phyloP scores from a whole-genome alignment of 2,329 filamentous ascomycete genomes.

The Xylariaceae sp. region DNA sequence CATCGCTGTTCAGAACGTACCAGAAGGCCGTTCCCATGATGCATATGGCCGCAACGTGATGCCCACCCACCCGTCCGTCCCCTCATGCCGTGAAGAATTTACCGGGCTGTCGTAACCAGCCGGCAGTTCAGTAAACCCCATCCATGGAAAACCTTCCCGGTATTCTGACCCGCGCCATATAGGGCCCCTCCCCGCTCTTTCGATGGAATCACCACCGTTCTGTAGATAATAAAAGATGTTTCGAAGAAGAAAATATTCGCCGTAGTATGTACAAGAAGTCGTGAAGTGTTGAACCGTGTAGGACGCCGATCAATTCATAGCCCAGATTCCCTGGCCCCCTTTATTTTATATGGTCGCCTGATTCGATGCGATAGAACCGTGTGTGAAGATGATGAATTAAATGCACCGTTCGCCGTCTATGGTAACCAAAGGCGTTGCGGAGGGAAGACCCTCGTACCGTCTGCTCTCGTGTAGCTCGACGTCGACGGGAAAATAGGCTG shows the following conservation, averaged over 20 bases:
- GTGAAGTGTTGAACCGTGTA: background rate
- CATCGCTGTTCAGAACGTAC: background rate
- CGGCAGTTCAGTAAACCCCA: no score
- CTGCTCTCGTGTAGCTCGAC: conserved; percentile 24
- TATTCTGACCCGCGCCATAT: conserved; percentile 5
- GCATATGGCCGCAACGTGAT: background rate
- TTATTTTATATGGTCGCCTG: conserved; percentile 1
- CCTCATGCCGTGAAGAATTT: background rate
- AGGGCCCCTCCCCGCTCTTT: background rate
- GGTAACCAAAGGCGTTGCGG: conserved; percentile 17
- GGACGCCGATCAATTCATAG: conserved; percentile 9
- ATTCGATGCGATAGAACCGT: background rate
- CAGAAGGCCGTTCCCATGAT: background rate
- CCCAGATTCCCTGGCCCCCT: conserved; percentile 1
- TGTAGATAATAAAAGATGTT: background rate
- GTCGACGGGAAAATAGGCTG: conserved; percentile 7
- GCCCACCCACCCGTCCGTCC: no score
- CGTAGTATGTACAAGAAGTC: conserved; percentile 11
- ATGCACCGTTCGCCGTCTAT: background rate
- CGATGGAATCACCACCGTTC: background rate
- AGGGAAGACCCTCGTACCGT: conserved; percentile 20
- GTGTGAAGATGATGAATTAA: background rate
- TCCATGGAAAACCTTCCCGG: background rate
- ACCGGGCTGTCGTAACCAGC: background rate
- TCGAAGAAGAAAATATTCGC: conserved; percentile 3